Percentiles rank a stretch among this genome's conserved stretches.
These are phyloP conservation scores for Sophora flavescens DNA, from an alignment of 306 rosid genomes.

Conservation along the genomic window DNA sequence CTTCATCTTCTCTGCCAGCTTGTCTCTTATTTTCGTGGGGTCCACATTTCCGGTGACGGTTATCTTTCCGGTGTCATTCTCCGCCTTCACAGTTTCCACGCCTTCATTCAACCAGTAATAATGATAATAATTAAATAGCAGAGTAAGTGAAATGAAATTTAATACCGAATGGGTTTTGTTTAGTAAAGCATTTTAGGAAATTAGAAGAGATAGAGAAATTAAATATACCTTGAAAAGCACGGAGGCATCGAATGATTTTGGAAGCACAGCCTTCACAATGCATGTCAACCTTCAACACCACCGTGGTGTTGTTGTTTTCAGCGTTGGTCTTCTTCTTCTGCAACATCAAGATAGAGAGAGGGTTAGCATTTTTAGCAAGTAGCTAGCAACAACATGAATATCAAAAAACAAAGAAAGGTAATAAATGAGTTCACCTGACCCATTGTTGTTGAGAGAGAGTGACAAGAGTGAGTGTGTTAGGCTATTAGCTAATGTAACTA, in stretches of 20 bases:
- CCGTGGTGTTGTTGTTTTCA: slow-evolving; percentile 43
- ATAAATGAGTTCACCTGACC: slow-evolving; percentile 36
- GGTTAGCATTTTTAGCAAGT: neutral
- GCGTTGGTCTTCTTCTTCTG: slow-evolving; percentile 57
- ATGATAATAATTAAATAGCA: no score
- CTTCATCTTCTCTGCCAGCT: slow-evolving; percentile 63
- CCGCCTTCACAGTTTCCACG: slow-evolving; percentile 70
- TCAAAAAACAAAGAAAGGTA: no score
- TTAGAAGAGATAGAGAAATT: neutral
- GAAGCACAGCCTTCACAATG: slow-evolving; percentile 85
- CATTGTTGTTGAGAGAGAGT: slow-evolving; percentile 1
- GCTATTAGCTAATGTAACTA: neutral
- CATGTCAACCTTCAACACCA: slow-evolving; percentile 71
- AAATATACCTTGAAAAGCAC: slow-evolving; percentile 52
- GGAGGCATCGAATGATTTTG: slow-evolving; percentile 56
- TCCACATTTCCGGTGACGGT: slow-evolving; percentile 77
- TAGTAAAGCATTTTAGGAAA: neutral
- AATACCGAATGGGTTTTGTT: neutral
- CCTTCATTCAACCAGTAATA: slow-evolving; percentile 54
- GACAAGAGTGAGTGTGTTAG: neutral
- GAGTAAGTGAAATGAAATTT: no score
- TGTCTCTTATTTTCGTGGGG: slow-evolving; percentile 66
- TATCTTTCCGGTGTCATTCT: slow-evolving; percentile 62
- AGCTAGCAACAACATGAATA: neutral
- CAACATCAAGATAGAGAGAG: slow-evolving; percentile 11